A percentile compares a stretch with the other conserved stretches of the same genome.
Evolutionary conservation across 129 eudicot genomes (phyloP).

Genomic region (Kitagawia praeruptora): DNA sequence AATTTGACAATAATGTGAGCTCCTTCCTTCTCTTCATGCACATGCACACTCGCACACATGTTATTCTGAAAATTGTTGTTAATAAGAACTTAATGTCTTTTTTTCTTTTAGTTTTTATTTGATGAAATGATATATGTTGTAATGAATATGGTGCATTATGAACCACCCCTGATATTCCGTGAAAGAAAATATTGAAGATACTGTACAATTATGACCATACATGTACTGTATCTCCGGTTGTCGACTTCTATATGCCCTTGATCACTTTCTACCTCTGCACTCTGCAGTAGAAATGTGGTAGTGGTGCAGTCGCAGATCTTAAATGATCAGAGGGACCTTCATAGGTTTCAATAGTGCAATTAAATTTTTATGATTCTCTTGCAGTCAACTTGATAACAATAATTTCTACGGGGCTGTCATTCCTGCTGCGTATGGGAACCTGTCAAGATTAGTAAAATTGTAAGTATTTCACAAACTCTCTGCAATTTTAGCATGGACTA

Average conservation of each 20-base stretch:
- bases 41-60: not conserved
- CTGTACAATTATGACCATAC: not conserved
- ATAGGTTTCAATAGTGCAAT: not conserved
- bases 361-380: slow-evolving; percentile 6
- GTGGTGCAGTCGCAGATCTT: not conserved
- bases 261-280: not conserved
- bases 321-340: not conserved
- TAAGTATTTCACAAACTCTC: slow-evolving; percentile 28
- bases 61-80: not conserved
- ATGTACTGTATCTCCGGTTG: not conserved
- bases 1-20: slow-evolving; percentile 51
- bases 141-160: not conserved
- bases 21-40: slow-evolving; percentile 4
- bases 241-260: not conserved
- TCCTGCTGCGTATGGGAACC: slow-evolving; percentile 61
- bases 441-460: slow-evolving; percentile 53
- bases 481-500: not conserved
- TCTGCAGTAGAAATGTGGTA: not conserved
- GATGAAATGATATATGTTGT: not conserved
- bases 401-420: slow-evolving; percentile 47
- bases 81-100: not conserved
- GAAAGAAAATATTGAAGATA: not conserved
- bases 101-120: not conserved
- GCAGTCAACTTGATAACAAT: slow-evolving; percentile 88
- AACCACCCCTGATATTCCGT: not conserved